Base-by-base conservation (phyloP, 2,329 filamentous ascomycete genomes). In the Aspergillus ustus region DNA sequence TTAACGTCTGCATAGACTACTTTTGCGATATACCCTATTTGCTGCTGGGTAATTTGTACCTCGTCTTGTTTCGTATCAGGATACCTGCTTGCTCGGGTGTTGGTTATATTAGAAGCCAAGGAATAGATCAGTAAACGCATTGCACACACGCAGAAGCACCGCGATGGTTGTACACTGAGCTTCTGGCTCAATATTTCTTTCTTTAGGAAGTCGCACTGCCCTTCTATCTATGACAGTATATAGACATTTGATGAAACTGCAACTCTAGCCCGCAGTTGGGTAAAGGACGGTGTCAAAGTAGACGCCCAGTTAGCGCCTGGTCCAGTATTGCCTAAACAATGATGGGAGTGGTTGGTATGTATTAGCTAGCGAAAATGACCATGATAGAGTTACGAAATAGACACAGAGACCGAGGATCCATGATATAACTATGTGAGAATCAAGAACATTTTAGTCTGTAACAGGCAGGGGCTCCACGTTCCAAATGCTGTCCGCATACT, bases 401-500 rank as follows among this genome's bases (percentile, higher is more conserved):
- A 40, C 34, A 40, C 34, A 40, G 15, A 3, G 25, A 25, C 25
- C 3, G 25, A 4, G 25, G 25, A 15, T 40, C 34, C 34, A 40
- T 17, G 15, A 13, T 15, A 40, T 17, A 53, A 22, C 34, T 28
- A 45, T 17, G 20, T 45, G 25, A 2, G 15, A 15, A 13, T 17
- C 43, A 13, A 20, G 4, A 22, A 13, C 11, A 19, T 17, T 7
- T 52, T 57, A 72, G 31, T 78, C 73, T 67, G 78, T 76, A 22
- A 82, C 81, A 37, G 79, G 78, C 58, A 95, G 77, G 29, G 94
- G 93, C 82, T 98, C 94, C 44, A 97, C 83, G 73, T 98, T 98
- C 95, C 95, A 99, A 76, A 99, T 97, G 66, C 85, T 89, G 77
- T 99, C 94, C 0, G 95, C 95, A 80, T 99, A 99, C 83, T 97